Evolutionary conservation across 1,284 basidiomycete species (phyloP), one percentile per base, ranked within the genome.

Genomic region (Naganishia liquefaciens): DNA sequence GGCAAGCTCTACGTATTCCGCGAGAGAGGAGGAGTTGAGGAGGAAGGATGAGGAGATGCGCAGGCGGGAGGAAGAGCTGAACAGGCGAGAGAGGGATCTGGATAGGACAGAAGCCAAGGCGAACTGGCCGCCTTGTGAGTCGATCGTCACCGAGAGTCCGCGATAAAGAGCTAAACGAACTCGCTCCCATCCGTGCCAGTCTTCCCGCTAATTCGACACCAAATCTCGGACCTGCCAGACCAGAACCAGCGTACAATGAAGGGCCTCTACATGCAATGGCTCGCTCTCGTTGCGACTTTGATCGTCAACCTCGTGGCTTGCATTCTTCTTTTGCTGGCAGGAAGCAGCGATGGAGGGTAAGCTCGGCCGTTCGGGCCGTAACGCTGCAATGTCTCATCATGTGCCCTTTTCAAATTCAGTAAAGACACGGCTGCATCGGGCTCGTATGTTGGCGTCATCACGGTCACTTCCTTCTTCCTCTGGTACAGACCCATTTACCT

Each of bases 401-500:
- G 33, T 37, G 33, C 13, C 9, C 33, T 37, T 13, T 37, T 7
- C 33, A 7, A 7, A 57, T 67, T 68, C 69, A 72, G 70, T 71
- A 72, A 72, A 68, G 69, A 70, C 69, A 67, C 70, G 66, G 74
- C 67, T 46, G 73, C 71, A 53, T 66, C 75, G 27, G 72, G 73
- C 4, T 68, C 75, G 65, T 96, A 97, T 76, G 70, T 94, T 49
- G 83, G 91, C 57, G 81, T 97, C 67, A 95, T 99, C 74, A 80
- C 86, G 6, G 79, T 86, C 50, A 79, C 87, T 50, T 93, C 92
- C 40, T 97, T 97, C 81, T 81, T 95, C 70, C 82, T 92, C 63
- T 97, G 93, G 93, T 93, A 93, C 77, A 86, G 90, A 73, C 94
- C 95, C 2, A 89, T 95, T 74, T 98, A 98, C 82, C 94, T 95